Conservation (phyloP, 1,139 yeast genomes). For the Arxiozyma heterogenica region DNA sequence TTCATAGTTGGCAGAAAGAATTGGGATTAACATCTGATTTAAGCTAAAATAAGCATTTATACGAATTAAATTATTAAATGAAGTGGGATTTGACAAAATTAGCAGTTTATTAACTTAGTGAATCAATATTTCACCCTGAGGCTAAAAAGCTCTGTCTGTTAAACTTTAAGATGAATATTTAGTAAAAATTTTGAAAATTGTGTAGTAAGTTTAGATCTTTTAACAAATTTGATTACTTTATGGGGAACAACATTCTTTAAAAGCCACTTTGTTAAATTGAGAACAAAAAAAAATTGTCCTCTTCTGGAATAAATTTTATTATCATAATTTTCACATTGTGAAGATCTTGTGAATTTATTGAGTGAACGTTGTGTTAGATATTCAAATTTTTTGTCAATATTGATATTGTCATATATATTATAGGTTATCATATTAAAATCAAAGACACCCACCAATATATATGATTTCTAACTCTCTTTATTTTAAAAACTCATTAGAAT, state of each 20-base stretch:
- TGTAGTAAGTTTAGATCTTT: not conserved
- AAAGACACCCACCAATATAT: constrained; percentile 49
- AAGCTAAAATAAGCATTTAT: constrained; percentile 27
- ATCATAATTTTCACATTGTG: not conserved
- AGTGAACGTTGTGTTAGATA: not conserved
- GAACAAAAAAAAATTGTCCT: constrained; percentile 12
- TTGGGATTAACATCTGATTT: constrained; percentile 38
- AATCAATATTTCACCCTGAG: constrained; percentile 56
- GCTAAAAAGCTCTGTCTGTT: constrained; percentile 45
- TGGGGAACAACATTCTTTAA: not conserved
- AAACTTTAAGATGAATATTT: constrained; percentile 44
- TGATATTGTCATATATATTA: constrained; percentile 21
- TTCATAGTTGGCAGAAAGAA: constrained; percentile 34
- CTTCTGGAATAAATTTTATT: constrained; percentile 11
- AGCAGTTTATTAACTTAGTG: constrained; percentile 25
- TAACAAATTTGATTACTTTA: constrained; percentile 11
- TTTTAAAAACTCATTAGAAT: constrained; percentile 30
- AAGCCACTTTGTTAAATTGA: not conserved
- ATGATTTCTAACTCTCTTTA: constrained; percentile 41
- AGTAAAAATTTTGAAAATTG: constrained; percentile 40
- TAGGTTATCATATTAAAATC: constrained; percentile 29
- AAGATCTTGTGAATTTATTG: not conserved
- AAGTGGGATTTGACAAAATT: constrained; percentile 19
- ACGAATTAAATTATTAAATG: constrained; percentile 28
- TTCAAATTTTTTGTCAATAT: not conserved